Base-by-base conservation (phyloP, 768 basidiomycete genomes). In the Serendipita sp. region DNA sequence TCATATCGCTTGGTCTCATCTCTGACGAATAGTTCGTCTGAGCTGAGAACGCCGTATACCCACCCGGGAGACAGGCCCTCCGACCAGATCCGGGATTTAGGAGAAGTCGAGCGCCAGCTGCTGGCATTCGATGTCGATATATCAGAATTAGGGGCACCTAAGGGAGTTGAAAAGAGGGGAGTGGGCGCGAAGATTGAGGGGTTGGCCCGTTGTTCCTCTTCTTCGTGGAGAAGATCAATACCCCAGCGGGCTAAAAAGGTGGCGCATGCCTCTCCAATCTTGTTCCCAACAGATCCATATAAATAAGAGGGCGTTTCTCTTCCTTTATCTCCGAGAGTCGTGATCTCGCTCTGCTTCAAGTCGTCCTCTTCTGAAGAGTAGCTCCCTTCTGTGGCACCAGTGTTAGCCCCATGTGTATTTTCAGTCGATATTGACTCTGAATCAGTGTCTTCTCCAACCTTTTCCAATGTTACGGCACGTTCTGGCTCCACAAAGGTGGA, bases 201-300 rank as follows among this genome's bases (percentile, higher is more conserved):
- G 60, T 54, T 15, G 13, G 41, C 2, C 41, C 41, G 41, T 51
- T 62, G 3, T 46, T 73, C 74, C 68, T 84, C 80, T 70, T 91
- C 89, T 36, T 80, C 78, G 7, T 71, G 70, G n/a, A 95, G 78
- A 67, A 95, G 78, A 71, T 96, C 92, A 11, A 75, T 72, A 0
- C 85, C 89, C 93, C 93, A 97, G 48, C 89, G 78, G 0, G 85
- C 80, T 16, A 96, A 77, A 91, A 92, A 97, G 72, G 88, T 90
- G 2, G 82, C 81, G 68, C 86, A 86, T 0, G 90, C 86, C 74
- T 95, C 91, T 11, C 93, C 93, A 65, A 96, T 89, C 76, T 91
- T 94, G 74, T 91, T 84, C 0, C 88, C 88, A 8, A 92, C 78
- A n/a, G 83, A 79, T n/a, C 92, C 93, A 70, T 96, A 95, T 70